Evolutionary conservation across 345 rosid genomes (phyloP).

Genomic region (Arabidopsis arenosa): DNA sequence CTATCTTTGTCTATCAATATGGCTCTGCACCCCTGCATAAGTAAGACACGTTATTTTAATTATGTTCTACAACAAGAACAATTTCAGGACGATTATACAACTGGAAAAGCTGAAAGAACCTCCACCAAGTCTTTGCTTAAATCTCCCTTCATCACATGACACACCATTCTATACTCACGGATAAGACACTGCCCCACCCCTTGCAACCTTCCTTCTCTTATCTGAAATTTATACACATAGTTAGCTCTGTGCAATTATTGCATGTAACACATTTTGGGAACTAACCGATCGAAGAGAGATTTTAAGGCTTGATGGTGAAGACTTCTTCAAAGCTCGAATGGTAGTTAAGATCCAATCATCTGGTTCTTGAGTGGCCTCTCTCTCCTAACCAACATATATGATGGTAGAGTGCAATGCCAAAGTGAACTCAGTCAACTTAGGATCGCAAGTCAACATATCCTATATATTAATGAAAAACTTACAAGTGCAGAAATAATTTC

Average conservation of each 20-base stretch:
- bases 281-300: constrained; percentile 78
- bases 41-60: not conserved
- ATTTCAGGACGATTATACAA: not conserved
- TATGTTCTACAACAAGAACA: not conserved
- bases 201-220: constrained; percentile 83
- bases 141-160: constrained; percentile 72
- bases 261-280: not conserved
- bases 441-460: not conserved
- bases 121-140: constrained; percentile 79
- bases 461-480: constrained; percentile 40
- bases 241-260: constrained; percentile 11
- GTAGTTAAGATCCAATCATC: constrained; percentile 65
- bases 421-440: not conserved
- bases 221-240: constrained; percentile 52
- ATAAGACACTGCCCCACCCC: constrained; percentile 78
- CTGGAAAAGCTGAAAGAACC: constrained; percentile 47
- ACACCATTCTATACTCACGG: constrained; percentile 82
- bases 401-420: constrained; percentile 10
- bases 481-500: constrained; percentile 80
- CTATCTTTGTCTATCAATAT: constrained; percentile 78
- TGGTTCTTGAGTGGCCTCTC: constrained; percentile 43
- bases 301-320: constrained; percentile 91
- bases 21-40: constrained; percentile 88
- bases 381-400: constrained; percentile 53
- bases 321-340: constrained; percentile 60